Evolutionary conservation across 352 stramenopile genomes (phyloP), one percentile per base, ranked within the genome.

Genomic region (Sclerospora graminicola): DNA sequence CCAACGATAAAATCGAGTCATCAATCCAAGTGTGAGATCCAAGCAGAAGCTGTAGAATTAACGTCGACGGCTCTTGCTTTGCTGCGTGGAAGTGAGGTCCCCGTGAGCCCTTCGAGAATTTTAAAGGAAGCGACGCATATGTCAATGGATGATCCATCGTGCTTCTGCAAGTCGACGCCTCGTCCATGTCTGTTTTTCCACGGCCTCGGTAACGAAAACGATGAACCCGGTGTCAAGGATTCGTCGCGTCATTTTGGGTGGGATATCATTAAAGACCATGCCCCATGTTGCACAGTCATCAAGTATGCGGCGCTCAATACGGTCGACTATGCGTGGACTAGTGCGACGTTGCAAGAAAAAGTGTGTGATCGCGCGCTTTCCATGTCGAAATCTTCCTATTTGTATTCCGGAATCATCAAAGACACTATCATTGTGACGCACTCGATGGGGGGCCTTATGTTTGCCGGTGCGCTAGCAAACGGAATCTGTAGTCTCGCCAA

Each of bases 121-220:
- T 20, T 40, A 10, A 28, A 0, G 19, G 34, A 27, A 16, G 34
- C 16, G 14, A 3, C 34, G 3, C 34, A 40, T 14, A 8, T 40
- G 34, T 9, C 34, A 7, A 28, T 28, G 34, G 16, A 3, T 16
- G 16, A 5, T 26, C 14, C 18, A 1, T 18, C 34, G 16, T 40
- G 34, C 14, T 26, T 10, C 10, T 40, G 34, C 26, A 27, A 40
- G 4, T 40, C 34, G 8, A 47, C 30, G 5, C 36, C 14, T n/a
- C 42, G 54, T 34, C 54, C 48, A 19, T 62, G 54, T 8, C 40
- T 62, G 7, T 60, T 60, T 16, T 27, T 60, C 8, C 51, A 60
- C 34, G 45, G 51, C 2, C 43, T 43, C 8, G 45, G 51, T 0
- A 50, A 50, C 26, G 11, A 24, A 4, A 40, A 44, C 8, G 51